phyloP scores from a whole-genome alignment of 179 eudicot species.

The Gypsophila paniculata region DNA sequence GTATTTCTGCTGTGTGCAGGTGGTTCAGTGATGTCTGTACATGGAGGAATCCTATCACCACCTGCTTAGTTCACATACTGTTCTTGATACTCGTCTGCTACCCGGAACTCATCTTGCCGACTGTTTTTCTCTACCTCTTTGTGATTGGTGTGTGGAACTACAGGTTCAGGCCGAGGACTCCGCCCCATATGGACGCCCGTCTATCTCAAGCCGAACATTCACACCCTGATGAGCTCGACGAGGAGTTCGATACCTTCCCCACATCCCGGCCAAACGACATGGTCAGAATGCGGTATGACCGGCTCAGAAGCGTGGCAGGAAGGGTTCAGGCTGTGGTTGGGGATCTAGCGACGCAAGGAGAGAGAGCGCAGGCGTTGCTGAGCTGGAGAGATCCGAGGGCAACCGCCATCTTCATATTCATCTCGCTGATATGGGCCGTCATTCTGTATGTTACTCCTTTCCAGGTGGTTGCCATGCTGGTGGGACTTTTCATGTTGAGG shows the following conservation, averaged over 20 bases:
- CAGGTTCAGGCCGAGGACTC: slow-evolving; percentile 54
- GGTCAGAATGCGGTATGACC: slow-evolving; percentile 69
- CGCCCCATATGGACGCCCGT: slow-evolving; percentile 71
- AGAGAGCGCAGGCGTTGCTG: slow-evolving; percentile 65
- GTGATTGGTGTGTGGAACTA: slow-evolving; percentile 72
- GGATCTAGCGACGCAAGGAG: slow-evolving; percentile 85
- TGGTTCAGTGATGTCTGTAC: slow-evolving; percentile 63
- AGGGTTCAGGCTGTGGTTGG: slow-evolving; percentile 74
- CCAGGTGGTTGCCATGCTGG: slow-evolving; percentile 64
- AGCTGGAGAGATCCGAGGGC: slow-evolving; percentile 95
- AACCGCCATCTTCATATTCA: slow-evolving; percentile 69
- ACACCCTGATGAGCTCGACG: slow-evolving; percentile 73
- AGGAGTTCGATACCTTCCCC: slow-evolving; percentile 86
- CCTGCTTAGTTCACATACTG: slow-evolving; percentile 57
- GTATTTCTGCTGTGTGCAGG: slow-evolving; percentile 46
- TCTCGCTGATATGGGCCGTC: slow-evolving; percentile 65
- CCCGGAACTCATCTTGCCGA: slow-evolving; percentile 65
- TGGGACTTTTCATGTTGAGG: slow-evolving; percentile 65
- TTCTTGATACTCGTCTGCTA: slow-evolving; percentile 62
- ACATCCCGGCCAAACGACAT: slow-evolving; percentile 53
- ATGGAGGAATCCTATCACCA: slow-evolving; percentile 70
- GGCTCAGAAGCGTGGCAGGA: slow-evolving; percentile 67
- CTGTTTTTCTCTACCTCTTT: slow-evolving; percentile 64
- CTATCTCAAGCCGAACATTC: slow-evolving; percentile 74
- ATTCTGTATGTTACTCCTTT: slow-evolving; percentile 86